Base-by-base conservation (phyloP, 352 stramenopile genomes). In the Globisporangium echinulatum region DNA sequence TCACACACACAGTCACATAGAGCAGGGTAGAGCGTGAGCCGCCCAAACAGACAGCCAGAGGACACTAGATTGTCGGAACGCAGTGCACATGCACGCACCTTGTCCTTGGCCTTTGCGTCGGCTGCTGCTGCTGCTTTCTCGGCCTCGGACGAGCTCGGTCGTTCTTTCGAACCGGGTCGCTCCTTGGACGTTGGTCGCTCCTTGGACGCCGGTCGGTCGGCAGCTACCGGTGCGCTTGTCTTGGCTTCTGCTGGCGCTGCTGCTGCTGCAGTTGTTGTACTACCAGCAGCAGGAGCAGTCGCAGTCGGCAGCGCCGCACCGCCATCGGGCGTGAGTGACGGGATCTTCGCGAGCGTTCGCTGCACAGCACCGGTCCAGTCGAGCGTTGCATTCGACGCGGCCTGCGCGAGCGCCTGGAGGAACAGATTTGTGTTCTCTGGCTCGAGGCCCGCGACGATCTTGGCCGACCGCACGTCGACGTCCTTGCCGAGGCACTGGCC, bases 391-490 rank as follows among this genome's bases (percentile, higher is more conserved):
- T 92, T 77, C 42, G 72, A 72, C 15, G 83, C 81, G 0, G 70
- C 80, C 33, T 71, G 66, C 4, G 79, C 87, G 37, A 96, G 69
- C 7, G 73, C 74, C 56, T 89, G 82, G 13, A 96, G 67, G 46
- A 95, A 75, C 9, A 89, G 10, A 58, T 95, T 95, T 33, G 87
- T 96, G 69, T 90, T 91, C 62, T 95, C 82, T 3, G 85, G 62
- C 58, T 96, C 87, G 37, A 91, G 71, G 0, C 87, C 87, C 1
- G 84, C 85, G 54, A 96, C 84, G 68, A 96, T 89, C 75, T 96
- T 94, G 59, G 77, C 71, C 4, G 84, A 86, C 54, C 82, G 82
- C 57, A 87, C 82, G 67, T 93, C 84, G 19, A 95, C 56, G 13
- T 86, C 74, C 51, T 66, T 74, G 56, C 82, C 84, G 51, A 91